Conservation (phyloP, 306 rosid genomes). For the Casuarina equisetifolia region DNA sequence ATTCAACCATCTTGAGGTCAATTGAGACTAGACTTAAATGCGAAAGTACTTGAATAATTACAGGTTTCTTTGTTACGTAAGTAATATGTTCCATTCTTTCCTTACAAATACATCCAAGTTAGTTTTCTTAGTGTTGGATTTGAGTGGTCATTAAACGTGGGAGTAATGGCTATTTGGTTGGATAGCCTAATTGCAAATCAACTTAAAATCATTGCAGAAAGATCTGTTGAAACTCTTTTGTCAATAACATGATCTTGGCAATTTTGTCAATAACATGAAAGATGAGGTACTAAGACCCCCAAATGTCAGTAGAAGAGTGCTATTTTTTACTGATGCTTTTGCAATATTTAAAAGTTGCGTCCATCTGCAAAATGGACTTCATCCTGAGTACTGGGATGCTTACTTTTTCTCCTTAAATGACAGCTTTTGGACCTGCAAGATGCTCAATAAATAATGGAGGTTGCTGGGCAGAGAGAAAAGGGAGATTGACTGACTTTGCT, state of each 20-base stretch:
- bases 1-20: background rate
- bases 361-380: no score
- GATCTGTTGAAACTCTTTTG: background rate
- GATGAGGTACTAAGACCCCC: no score
- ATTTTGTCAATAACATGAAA: no score
- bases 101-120: background rate
- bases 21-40: background rate
- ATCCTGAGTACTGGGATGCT: no score
- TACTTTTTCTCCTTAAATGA: constrained; percentile 20
- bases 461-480: constrained; percentile 74
- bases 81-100: no score
- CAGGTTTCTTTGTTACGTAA: no score
- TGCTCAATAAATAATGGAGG: constrained; percentile 83
- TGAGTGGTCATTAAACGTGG: background rate
- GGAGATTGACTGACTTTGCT: constrained; percentile 58
- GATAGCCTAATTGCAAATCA: background rate
- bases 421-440: constrained; percentile 96
- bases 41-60: no score
- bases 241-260: no score
- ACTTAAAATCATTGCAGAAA: background rate
- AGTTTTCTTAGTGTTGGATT: background rate
- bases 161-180: background rate
- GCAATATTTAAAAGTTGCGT: no score
- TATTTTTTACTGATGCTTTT: no score
- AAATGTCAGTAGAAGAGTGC: no score